phyloP scores from a whole-genome alignment of 2,329 filamentous ascomycete species.

The Fusarium pininemorale region DNA sequence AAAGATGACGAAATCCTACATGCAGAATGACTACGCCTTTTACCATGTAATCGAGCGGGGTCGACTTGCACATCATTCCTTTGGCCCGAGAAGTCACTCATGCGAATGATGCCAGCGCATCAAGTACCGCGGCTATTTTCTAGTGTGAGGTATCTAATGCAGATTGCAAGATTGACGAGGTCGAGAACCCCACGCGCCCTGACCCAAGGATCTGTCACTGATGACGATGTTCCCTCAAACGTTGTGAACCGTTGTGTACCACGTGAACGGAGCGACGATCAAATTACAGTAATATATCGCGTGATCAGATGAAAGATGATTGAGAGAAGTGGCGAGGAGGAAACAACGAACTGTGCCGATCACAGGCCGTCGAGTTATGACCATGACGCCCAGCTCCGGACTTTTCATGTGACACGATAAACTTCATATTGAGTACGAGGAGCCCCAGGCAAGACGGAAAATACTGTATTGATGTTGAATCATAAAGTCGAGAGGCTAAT shows the following conservation, averaged over 20 bases:
- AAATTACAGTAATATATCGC: not conserved
- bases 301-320: not conserved
- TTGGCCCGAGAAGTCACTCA: not conserved
- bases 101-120: not conserved
- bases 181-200: not conserved
- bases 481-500: not conserved
- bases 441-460: rapidly evolving
- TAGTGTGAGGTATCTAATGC: not conserved
- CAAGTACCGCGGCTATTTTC: not conserved
- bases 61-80: not conserved
- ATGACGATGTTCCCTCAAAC: not conserved
- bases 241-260: not conserved
- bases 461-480: not conserved
- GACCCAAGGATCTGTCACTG: not conserved
- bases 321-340: not conserved
- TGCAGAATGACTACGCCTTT: not conserved
- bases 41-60: not conserved
- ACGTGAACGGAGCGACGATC: not conserved
- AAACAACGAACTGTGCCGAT: not conserved
- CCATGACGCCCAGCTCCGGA: rapidly evolving
- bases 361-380: not conserved
- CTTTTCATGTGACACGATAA: not conserved
- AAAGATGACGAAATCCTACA: not conserved
- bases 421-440: not conserved
- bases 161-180: not conserved